Evolutionary conservation across 495 filamentous ascomycete species (phyloP).

Genomic region (Penicillium robsamsonii): DNA sequence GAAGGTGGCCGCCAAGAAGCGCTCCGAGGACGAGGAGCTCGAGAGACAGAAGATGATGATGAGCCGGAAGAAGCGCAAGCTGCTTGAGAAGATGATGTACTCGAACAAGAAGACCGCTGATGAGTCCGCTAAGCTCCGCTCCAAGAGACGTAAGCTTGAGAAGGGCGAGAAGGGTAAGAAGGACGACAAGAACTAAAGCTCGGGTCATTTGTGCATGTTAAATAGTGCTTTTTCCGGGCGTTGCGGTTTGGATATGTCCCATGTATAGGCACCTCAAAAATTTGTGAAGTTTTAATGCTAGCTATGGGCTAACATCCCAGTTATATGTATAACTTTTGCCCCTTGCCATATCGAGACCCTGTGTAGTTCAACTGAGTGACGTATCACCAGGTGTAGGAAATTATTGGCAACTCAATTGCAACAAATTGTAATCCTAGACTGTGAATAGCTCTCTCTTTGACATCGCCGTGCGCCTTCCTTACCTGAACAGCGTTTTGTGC

Average conservation of each 20-base stretch:
- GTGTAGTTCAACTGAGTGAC: neutral
- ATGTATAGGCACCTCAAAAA: conserved; percentile 17
- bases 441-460: neutral
- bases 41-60: conserved; percentile 91
- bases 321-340: neutral
- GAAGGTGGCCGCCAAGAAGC: conserved; percentile 64
- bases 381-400: neutral
- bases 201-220: conserved; percentile 12
- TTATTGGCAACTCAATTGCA: no score
- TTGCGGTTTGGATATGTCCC: conserved; percentile 15
- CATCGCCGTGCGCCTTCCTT: neutral
- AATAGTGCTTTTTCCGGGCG: conserved; percentile 16
- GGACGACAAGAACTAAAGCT: conserved; percentile 28
- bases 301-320: conserved; percentile 6
- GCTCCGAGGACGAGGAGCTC: conserved; percentile 76
- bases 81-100: conserved; percentile 89
- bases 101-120: conserved; percentile 80
- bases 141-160: conserved; percentile 87
- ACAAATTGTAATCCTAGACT: neutral
- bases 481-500: neutral
- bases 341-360: neutral
- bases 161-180: conserved; percentile 46
- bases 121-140: conserved; percentile 69
- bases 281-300: conserved; percentile 15
- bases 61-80: conserved; percentile 84